A percentile compares a stretch with the other conserved stretches of the same genome.
Conservation (phyloP, 345 rosid species). For the Eucalyptus sideroxylon region DNA sequence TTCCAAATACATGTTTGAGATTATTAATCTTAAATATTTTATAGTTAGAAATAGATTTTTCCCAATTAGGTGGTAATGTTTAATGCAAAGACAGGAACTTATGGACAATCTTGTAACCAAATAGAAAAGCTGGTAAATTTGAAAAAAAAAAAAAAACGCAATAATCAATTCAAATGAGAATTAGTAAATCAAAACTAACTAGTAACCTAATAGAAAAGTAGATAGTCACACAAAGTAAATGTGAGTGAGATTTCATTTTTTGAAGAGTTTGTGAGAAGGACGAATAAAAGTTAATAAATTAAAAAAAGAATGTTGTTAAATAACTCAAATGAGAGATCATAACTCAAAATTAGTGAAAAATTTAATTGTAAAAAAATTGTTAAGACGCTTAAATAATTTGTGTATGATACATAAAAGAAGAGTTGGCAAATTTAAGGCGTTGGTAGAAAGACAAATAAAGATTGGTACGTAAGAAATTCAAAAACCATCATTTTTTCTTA, state of each 20-base stretch:
- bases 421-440: not conserved
- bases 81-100: not conserved
- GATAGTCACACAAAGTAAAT: not conserved
- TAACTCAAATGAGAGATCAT: not conserved
- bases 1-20: not conserved
- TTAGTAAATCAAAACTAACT: not conserved
- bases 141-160: not conserved
- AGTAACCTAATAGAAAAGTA: not conserved
- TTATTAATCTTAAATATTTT: no score
- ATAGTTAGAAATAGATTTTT: not conserved
- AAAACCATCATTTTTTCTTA: not conserved
- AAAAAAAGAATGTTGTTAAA: not conserved
- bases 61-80: not conserved
- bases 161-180: not conserved
- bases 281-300: not conserved
- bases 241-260: not conserved
- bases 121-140: not conserved
- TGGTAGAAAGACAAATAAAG: not conserved
- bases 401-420: not conserved
- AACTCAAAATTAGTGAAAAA: not conserved
- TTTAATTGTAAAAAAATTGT: not conserved
- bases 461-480: not conserved
- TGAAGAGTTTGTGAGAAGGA: not conserved
- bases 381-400: not conserved
- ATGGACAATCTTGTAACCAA: not conserved